These are phyloP conservation scores for Vitis hybrid DNA, from an alignment of 177 flowering plant species.

Conservation along the genomic window DNA sequence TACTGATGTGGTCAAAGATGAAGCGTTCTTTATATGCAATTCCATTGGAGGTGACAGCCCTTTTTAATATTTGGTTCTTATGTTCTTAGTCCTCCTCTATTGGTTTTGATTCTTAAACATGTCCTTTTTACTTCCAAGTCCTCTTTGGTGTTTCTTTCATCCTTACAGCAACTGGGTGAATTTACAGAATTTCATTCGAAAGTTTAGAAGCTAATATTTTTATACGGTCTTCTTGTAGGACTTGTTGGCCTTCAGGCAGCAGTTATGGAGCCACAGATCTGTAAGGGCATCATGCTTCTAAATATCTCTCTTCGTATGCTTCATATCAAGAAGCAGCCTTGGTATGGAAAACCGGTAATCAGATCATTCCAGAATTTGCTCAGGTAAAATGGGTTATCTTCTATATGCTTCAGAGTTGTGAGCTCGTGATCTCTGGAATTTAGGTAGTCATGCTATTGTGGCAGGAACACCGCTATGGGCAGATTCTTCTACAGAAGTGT, in stretches of 20 bases:
- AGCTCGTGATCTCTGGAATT: constrained; percentile 2
- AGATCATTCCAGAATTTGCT: constrained; percentile 76
- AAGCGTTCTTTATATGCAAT: constrained; percentile 90
- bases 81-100: not conserved
- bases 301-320: constrained; percentile 96
- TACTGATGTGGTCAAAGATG: constrained; percentile 65
- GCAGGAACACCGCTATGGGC: constrained; percentile 77
- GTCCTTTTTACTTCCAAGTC: too few species aligned
- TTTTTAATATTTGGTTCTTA: not conserved
- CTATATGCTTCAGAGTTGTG: not conserved
- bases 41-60: constrained; percentile 83
- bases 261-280: constrained; percentile 61
- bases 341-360: constrained; percentile 81
- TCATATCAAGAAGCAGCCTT: constrained; percentile 90
- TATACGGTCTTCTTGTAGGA: constrained; percentile 41
- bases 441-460: constrained; percentile 13
- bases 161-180: not conserved
- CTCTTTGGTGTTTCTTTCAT: too few species aligned
- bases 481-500: constrained; percentile 63
- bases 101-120: not conserved
- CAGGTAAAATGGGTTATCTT: constrained; percentile 42
- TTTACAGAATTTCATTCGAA: not conserved
- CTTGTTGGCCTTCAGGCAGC: constrained; percentile 97
- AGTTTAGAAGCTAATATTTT: not conserved
- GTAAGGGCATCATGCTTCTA: constrained; percentile 75